These are phyloP conservation scores for Erodium texanum DNA, from an alignment of 441 rosid species.

Conservation along the genomic window DNA sequence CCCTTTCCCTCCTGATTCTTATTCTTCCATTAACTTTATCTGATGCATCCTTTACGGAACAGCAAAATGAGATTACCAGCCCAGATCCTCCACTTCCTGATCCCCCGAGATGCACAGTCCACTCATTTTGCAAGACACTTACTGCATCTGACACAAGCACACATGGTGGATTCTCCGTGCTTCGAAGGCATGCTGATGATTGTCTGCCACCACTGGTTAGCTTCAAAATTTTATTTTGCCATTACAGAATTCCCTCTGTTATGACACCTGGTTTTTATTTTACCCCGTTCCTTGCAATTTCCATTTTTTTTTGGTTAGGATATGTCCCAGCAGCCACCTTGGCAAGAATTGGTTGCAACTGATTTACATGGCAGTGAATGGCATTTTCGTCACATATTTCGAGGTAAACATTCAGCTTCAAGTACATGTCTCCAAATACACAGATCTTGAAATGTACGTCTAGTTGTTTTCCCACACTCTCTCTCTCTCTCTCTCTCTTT, in stretches of 20 bases:
- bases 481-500: no score
- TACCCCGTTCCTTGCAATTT: conserved; percentile 1
- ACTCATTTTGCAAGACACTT: conserved; percentile 95
- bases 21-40: not conserved
- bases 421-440: not conserved
- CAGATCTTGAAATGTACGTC: not conserved
- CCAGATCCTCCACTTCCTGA: conserved; percentile 48
- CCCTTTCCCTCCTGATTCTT: conserved; percentile 6
- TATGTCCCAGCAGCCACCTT: conserved; percentile 96
- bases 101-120: conserved; percentile 72
- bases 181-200: conserved; percentile 92
- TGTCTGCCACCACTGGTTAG: conserved; percentile 94
- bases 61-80: conserved; percentile 66
- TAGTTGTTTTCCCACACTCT: not conserved
- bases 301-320: conserved; percentile 34
- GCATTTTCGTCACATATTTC: conserved; percentile 89
- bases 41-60: not conserved
- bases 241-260: not conserved
- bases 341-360: conserved; percentile 88
- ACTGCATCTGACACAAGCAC: conserved; percentile 99
- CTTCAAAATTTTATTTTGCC: conserved; percentile 10
- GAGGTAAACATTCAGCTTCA: conserved; percentile 40
- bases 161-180: conserved; percentile 97
- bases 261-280: not conserved
- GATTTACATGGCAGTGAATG: conserved; percentile 91